phyloP scores from a whole-genome alignment of 1,139 yeast species.

The Nakaseomyces delphensis region DNA sequence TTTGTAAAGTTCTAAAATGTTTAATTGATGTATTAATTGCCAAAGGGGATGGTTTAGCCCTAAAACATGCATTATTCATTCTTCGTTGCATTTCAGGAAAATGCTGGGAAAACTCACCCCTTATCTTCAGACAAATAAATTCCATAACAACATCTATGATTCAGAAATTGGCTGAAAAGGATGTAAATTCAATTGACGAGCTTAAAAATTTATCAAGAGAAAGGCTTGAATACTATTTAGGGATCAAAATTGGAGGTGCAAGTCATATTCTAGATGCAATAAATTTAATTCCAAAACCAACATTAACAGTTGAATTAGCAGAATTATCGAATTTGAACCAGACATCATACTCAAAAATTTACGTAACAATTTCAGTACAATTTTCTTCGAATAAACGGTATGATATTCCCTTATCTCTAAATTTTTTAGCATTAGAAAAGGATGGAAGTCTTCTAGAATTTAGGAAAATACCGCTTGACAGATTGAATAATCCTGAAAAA shows the following conservation, averaged over 20 bases:
- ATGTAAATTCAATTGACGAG: conserved; percentile 31
- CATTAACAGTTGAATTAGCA: background rate
- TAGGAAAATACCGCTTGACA: background rate
- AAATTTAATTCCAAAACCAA: conserved; percentile 29
- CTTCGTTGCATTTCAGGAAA: conserved; percentile 35
- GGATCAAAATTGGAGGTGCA: conserved; percentile 37
- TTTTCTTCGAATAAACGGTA: background rate
- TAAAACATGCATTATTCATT: conserved; percentile 33
- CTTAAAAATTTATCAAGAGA: conserved; percentile 27
- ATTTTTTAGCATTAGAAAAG: background rate
- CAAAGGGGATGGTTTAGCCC: conserved; percentile 36
- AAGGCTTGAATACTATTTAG: conserved; percentile 36
- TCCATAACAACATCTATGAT: conserved; percentile 38
- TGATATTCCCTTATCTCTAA: background rate
- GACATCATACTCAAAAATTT: background rate
- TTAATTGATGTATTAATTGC: conserved; percentile 38
- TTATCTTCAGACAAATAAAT: conserved; percentile 39
- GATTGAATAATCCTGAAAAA: background rate
- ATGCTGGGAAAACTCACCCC: conserved; percentile 43
- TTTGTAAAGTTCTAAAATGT: conserved; percentile 37
- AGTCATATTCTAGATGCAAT: conserved; percentile 30
- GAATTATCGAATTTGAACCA: background rate
- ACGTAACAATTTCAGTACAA: background rate
- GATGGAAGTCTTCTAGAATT: background rate
- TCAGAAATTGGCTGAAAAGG: conserved; percentile 33